Percentiles rank a stretch among this genome's conserved stretches.
phyloP scores from a whole-genome alignment of 2,329 filamentous ascomycete genomes.

The Aotearoamyces nothofagi region DNA sequence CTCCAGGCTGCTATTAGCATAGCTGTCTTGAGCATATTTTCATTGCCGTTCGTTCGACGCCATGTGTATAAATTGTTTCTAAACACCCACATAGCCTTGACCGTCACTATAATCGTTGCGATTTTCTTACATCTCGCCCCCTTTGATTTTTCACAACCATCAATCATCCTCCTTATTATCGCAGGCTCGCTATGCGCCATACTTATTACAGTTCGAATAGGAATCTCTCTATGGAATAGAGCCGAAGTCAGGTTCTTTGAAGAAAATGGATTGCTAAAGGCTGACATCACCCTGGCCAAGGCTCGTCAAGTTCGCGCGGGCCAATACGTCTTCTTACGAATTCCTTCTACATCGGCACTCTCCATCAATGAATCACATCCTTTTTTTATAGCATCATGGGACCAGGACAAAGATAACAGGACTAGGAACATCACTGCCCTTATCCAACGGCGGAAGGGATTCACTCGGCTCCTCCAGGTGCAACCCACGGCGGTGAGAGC shows the following conservation, averaged over 20 bases:
- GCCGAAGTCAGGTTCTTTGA: constrained; percentile 5
- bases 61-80: constrained; percentile 1
- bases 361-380: constrained; percentile 5
- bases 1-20: constrained; percentile 5
- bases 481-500: constrained; percentile 4
- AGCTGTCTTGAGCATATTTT: constrained; percentile 5
- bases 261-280: constrained; percentile 6
- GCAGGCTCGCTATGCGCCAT: constrained; percentile 2
- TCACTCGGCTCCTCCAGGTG: constrained; percentile 4
- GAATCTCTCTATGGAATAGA: constrained; percentile 3
- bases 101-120: constrained; percentile 4
- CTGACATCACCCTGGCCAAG: constrained; percentile 4
- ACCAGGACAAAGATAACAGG: constrained; percentile 3
- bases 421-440: constrained; percentile 4
- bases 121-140: constrained; percentile 4
- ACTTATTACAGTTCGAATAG: constrained; percentile 1
- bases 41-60: constrained; percentile 5
- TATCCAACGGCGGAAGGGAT: constrained; percentile 4
- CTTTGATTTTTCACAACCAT: constrained; percentile 5
- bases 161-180: constrained; percentile 6
- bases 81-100: constrained; percentile 1
- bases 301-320: constrained; percentile 5
- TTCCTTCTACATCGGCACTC: constrained; percentile 4
- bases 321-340: constrained; percentile 6
- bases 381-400: constrained; percentile 6